Conservation (phyloP, 2,329 filamentous ascomycete genomes). For the Penicillium sclerotiorum region DNA sequence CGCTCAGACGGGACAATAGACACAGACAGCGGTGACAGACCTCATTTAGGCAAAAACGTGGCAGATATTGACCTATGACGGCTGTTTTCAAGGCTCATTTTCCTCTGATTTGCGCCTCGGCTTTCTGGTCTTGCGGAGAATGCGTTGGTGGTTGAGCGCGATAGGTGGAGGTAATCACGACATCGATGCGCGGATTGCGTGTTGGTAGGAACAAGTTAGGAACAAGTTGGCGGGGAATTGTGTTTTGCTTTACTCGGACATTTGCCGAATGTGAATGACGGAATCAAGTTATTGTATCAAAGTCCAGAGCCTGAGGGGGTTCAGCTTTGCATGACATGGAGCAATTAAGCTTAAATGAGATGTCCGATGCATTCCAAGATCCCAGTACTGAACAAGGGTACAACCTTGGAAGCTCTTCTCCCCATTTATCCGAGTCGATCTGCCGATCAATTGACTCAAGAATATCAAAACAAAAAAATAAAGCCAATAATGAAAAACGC, state of each 20-base stretch:
- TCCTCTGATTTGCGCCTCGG: background rate
- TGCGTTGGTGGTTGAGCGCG: background rate
- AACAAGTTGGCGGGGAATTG: no score
- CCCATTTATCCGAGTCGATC: no score
- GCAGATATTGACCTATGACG: background rate
- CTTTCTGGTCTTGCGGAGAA: background rate
- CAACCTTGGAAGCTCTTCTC: no score
- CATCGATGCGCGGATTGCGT: constrained; percentile 19
- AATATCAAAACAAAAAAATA: no score
- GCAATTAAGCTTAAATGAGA: background rate
- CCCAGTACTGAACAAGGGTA: no score
- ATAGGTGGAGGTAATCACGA: constrained; percentile 16
- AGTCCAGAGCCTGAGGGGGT: no score
- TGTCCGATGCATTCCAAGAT: no score
- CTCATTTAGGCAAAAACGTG: background rate
- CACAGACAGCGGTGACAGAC: background rate
- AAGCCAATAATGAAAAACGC: no score
- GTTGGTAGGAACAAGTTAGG: no score
- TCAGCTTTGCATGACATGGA: background rate
- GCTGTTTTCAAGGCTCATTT: background rate
- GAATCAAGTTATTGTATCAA: background rate
- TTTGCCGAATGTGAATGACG: background rate
- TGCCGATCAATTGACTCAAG: no score
- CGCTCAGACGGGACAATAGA: background rate
- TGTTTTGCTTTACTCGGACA: background rate